Base-by-base conservation (phyloP, 2,329 filamentous ascomycete genomes). In the Ophiostoma sp. region DNA sequence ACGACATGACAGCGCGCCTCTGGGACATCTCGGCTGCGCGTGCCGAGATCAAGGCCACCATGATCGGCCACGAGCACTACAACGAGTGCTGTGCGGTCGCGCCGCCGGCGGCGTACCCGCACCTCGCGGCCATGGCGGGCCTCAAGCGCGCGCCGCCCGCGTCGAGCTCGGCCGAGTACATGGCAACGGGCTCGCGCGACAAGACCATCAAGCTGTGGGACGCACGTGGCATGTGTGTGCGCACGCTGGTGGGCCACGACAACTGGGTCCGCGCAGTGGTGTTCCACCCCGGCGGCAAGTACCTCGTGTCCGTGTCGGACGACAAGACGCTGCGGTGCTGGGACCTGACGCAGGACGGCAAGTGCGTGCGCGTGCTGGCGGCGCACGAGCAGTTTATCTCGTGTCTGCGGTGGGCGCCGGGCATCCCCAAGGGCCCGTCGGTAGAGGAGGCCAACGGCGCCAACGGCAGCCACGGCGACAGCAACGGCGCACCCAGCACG, bases 301-400 rank as follows among this genome's bases (percentile, higher is more conserved):
- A 95, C 75, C 83, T 98, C 1, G 80, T 98, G 5, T 93, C 89
- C 6, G 91, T 90, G 27, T 86, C 89, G 16, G 94, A 98, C 76
- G 94, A 98, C 80, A 96, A 95, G 80, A 93, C 92, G 4, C 83
- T 98, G 70, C 85, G 93, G 68, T 97, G 93, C 81, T 98, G 94
- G 94, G 94, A 98, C 79, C 81, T 98, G 40, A 85, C 85, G 40
- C 94, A 98, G 76, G 93, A 96, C 76, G 92, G 91, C 58, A 93
- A 93, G 75, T 94, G 92, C 74, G 92, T 97, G 73, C 94, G 94
- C 78, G 88, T 87, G 0, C 80, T 98, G 16, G 83, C 84, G 49
- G 91, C 87, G 0, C 93, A 96, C 76, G 87, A 85, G 4, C 92
- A 93, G 75, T 97, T 98, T 74, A 86, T 97, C 65, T 93, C 87